Percentiles rank a stretch among this genome's conserved stretches.
Conservation (phyloP, 169 alveolate species). For the Cryptosporidium tyzzeri region DNA sequence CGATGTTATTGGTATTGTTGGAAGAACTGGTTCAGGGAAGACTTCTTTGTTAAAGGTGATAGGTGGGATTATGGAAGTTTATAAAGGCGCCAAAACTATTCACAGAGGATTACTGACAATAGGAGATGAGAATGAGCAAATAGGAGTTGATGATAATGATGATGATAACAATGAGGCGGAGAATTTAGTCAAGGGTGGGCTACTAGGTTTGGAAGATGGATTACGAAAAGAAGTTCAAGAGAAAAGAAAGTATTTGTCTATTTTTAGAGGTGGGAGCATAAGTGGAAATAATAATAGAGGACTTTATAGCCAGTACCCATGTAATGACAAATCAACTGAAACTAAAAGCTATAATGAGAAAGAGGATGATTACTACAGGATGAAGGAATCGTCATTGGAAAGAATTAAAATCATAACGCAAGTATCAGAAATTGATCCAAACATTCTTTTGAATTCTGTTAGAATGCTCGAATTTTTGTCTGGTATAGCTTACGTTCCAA, state of each 20-base stretch:
- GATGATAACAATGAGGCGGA: not conserved
- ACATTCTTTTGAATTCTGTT: slow-evolving; percentile 15
- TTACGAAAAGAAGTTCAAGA: not conserved
- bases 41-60: slow-evolving; percentile 42
- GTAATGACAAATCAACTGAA: not conserved
- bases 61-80: slow-evolving; percentile 32
- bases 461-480: slow-evolving; percentile 29
- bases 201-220: not conserved
- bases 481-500: slow-evolving; percentile 49
- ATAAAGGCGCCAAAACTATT: slow-evolving; percentile 4
- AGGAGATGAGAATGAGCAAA: slow-evolving; percentile 1
- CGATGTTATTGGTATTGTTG: slow-evolving; percentile 43
- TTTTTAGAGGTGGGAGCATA: not conserved
- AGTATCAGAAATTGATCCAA: slow-evolving; percentile 41
- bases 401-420: not conserved
- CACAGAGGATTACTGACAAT: not conserved
- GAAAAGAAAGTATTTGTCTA: not conserved
- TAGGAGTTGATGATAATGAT: not conserved
- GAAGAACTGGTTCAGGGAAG: slow-evolving; percentile 72
- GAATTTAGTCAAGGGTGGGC: not conserved
- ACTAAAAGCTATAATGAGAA: not conserved
- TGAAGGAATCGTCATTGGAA: slow-evolving; percentile 36
- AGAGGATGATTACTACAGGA: not conserved
- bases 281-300: not conserved
- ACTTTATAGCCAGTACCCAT: not conserved